Conservation (phyloP, 2,329 filamentous ascomycete genomes). For the Fusarium poae region DNA sequence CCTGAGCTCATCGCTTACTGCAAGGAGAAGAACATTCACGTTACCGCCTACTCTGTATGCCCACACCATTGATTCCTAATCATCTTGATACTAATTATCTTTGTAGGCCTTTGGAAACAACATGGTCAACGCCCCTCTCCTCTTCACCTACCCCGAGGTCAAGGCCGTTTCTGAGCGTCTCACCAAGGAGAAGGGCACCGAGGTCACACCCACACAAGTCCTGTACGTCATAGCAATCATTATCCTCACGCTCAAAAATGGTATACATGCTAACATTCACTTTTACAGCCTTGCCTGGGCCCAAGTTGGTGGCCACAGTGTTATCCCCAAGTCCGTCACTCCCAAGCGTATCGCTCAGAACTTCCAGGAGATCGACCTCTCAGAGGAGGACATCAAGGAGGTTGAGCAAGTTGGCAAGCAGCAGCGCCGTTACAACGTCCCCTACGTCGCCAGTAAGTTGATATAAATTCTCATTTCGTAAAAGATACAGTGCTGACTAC, state of each 20-base stretch:
- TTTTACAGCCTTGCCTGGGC: conserved; percentile 60
- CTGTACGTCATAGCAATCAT: conserved; percentile 34
- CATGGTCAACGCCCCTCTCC: conserved; percentile 57
- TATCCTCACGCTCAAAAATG: background rate
- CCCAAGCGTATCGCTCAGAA: conserved; percentile 74
- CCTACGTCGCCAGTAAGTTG: conserved; percentile 12
- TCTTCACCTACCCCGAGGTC: conserved; percentile 68
- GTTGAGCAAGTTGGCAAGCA: conserved; percentile 19
- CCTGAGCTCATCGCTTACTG: conserved; percentile 68
- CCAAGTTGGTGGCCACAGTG: conserved; percentile 70
- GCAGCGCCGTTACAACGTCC: conserved; percentile 26
- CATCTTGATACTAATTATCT: background rate
- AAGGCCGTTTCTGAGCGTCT: conserved; percentile 65
- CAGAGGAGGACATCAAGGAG: conserved; percentile 52
- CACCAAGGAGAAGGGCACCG: conserved; percentile 47
- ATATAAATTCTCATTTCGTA: no score
- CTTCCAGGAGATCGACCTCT: conserved; percentile 73
- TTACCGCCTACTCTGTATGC: conserved; percentile 65
- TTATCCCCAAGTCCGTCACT: conserved; percentile 81
- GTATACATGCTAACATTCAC: background rate
- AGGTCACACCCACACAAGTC: conserved; percentile 57
- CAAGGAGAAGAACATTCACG: conserved; percentile 67
- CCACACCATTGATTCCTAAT: fast-evolving
- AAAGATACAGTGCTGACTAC: background rate
- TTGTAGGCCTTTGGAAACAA: conserved; percentile 58